Evolutionary conservation across 768 basidiomycete genomes (phyloP).

Genomic region (Nidularia sp.): DNA sequence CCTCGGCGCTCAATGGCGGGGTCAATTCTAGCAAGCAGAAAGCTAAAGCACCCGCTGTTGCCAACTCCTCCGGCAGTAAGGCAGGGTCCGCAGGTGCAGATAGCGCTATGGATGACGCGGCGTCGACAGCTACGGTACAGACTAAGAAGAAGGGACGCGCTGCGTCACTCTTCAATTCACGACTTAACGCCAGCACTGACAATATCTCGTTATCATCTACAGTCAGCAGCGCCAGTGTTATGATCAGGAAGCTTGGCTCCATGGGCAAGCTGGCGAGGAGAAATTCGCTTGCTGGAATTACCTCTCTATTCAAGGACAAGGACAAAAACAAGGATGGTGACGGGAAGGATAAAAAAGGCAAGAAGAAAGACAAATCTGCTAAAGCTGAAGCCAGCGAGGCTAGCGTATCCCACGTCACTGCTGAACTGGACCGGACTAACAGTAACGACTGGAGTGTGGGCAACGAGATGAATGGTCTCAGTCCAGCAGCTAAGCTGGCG

Average conservation of each 20-base stretch:
- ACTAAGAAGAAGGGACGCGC: slow-evolving; percentile 72
- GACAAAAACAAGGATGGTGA: slow-evolving; percentile 43
- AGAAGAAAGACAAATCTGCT: slow-evolving; percentile 47
- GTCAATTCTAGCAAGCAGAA: slow-evolving; percentile 25
- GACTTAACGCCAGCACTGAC: slow-evolving; percentile 84
- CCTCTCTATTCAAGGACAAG: slow-evolving; percentile 90
- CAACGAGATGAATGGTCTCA: slow-evolving; percentile 65
- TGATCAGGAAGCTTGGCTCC: slow-evolving; percentile 91
- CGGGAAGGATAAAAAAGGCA: slow-evolving; percentile 19
- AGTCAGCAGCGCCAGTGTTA: slow-evolving; percentile 84
- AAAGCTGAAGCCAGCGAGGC: slow-evolving; percentile 68
- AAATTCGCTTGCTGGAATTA: slow-evolving; percentile 88
- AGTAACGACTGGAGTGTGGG: slow-evolving; percentile 58
- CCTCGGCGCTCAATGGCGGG: slow-evolving; percentile 15
- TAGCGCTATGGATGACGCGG: slow-evolving; percentile 24
- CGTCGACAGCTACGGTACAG: slow-evolving; percentile 34
- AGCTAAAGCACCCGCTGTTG: slow-evolving; percentile 20
- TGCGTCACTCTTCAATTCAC: slow-evolving; percentile 76
- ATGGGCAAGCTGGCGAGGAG: slow-evolving; percentile 86
- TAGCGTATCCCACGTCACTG: slow-evolving; percentile 76
- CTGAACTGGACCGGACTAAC: slow-evolving; percentile 53
- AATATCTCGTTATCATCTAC: slow-evolving; percentile 90
- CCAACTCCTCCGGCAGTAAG: slow-evolving; percentile 17
- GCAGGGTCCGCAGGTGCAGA: slow-evolving; percentile 12
- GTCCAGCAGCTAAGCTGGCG: slow-evolving; percentile 87